Base-by-base conservation (phyloP, 2,329 filamentous ascomycete genomes). In the Achaetomium macrosporum region DNA sequence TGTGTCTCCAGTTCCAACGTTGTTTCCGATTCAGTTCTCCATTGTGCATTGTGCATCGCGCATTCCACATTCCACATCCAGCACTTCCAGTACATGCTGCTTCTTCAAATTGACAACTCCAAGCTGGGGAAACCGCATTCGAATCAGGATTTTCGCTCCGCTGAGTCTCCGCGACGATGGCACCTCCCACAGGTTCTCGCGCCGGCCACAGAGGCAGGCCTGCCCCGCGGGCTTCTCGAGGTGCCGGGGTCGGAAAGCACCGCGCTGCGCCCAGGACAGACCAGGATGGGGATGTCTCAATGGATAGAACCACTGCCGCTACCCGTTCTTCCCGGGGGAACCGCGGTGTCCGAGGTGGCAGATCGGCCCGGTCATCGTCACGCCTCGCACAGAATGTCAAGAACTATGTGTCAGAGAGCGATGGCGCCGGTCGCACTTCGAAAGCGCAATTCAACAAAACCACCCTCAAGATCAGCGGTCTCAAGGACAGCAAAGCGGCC, bases 401-500 rank as follows among this genome's bases (percentile, higher is more conserved):
- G 10, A 58, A 57, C 44, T 59, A 62, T 39, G 47, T 49, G 5
- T 47, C 40, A 8, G 56, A 53, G 33, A 42, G 42, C 11, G 45
- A 45, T 20, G 12, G 44, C 40, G 20, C 41, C 8, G 19, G 29
- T 10, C 35, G 44, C 17, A 30, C 10, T 37, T 53, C 52, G n/a
- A 63, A 63, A 60, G 47, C 58, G 20, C 57, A 55, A 36, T 58
- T 59, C 44, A 65, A 70, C 51, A 65, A 64, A 33, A 66, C 67
- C 25, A 66, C 65, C 1, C 66, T 83, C 37, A 73, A 72, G 53
- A 72, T 91, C 19, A 72, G 74, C 57, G 87, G 87, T 25, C 75
- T 88, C 63, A 82, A 79, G 63, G 70, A 79, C 42, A 90, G 85
- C 72, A 89, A 85, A 67, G 85, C 84, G 8, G 76, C 79, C 11